A percentile compares a stretch with the other conserved stretches of the same genome.
These are phyloP conservation scores for Pneumocystis carinii DNA, from an alignment of 1,139 yeast species.

Conservation along the genomic window DNA sequence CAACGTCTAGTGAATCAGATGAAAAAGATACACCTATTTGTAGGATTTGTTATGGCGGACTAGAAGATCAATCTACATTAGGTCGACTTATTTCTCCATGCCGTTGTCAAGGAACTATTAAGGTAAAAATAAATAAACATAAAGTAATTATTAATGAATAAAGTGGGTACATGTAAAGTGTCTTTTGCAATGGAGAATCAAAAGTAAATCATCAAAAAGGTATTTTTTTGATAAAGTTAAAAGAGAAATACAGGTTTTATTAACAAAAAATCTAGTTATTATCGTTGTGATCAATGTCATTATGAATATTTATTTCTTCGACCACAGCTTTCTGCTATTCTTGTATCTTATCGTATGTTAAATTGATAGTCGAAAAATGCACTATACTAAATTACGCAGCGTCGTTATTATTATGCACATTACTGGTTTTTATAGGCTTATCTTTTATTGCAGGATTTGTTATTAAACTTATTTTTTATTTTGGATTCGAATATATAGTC, in stretches of 20 bases:
- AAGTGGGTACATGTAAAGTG: background rate
- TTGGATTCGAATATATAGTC: background rate
- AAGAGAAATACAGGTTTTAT: background rate
- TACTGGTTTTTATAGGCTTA: background rate
- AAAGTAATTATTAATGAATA: background rate
- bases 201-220: background rate
- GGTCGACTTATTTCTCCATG: background rate
- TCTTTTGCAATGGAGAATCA: background rate
- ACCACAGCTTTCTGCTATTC: background rate
- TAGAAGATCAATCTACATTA: background rate
- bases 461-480: background rate
- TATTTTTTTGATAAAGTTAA: background rate
- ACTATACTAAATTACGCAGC: background rate
- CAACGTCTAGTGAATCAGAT: too few relatives aligned
- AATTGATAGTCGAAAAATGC: background rate
- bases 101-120: background rate
- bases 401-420: background rate
- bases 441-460: background rate
- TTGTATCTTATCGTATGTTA: background rate
- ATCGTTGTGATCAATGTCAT: background rate
- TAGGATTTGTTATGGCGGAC: background rate
- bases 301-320: background rate
- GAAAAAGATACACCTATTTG: background rate
- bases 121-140: background rate
- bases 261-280: background rate